Percentiles rank a stretch among this genome's conserved stretches.
Conservation (phyloP, 352 stramenopile species). For the Pythium coloratum region DNA sequence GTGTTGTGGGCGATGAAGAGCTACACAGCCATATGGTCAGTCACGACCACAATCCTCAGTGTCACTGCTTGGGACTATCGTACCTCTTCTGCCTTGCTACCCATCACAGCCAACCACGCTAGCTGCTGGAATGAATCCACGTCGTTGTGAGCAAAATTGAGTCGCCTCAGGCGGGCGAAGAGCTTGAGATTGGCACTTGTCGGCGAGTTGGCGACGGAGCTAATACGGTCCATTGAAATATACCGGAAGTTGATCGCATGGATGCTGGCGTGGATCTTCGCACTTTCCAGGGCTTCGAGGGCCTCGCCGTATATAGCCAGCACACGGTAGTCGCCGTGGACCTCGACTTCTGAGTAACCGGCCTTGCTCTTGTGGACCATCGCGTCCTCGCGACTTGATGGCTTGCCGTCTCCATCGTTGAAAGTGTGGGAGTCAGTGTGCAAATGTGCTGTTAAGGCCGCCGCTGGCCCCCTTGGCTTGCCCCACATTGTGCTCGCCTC, state of each 20-base stretch:
- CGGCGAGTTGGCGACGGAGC: slow-evolving; percentile 31
- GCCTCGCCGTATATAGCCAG: slow-evolving; percentile 69
- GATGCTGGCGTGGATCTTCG: slow-evolving; percentile 51
- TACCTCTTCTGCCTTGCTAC: slow-evolving; percentile 69
- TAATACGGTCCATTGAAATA: slow-evolving; percentile 46
- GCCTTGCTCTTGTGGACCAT: slow-evolving; percentile 50
- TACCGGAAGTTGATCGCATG: slow-evolving; percentile 72
- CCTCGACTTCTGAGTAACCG: slow-evolving; percentile 72
- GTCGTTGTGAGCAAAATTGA: slow-evolving; percentile 75
- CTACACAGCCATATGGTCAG: slow-evolving; percentile 21
- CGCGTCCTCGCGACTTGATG: slow-evolving; percentile 48
- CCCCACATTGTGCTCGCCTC: neutral
- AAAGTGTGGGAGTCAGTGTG: neutral
- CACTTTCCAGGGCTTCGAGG: slow-evolving; percentile 57
- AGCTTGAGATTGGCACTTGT: slow-evolving; percentile 53
- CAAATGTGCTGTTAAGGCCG: neutral
- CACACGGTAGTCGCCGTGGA: slow-evolving; percentile 66
- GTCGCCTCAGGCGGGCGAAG: slow-evolving; percentile 50
- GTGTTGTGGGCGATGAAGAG: slow-evolving; percentile 65
- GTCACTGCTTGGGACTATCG: neutral
- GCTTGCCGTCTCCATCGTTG: slow-evolving; percentile 41
- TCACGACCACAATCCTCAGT: neutral
- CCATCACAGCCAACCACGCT: slow-evolving; percentile 50
- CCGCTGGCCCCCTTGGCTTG: neutral
- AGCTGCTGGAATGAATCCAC: slow-evolving; percentile 64